phyloP scores from a whole-genome alignment of 441 rosid species.

The Brassica balearica region DNA sequence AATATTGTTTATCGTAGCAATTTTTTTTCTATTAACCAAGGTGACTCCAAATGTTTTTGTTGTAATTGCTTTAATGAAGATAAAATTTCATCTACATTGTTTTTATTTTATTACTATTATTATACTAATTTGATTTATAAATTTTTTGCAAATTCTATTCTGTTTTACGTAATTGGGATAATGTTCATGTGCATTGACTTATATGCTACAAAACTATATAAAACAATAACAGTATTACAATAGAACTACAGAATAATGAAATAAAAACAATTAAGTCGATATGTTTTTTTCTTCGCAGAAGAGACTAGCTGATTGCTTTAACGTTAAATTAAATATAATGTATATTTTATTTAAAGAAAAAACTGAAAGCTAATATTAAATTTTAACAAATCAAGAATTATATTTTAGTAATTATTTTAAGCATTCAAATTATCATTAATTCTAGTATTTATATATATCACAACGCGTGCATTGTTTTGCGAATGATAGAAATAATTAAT shows the following conservation, averaged over 20 bases:
- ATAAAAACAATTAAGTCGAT: neutral
- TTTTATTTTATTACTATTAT: neutral
- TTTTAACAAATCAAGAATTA: neutral
- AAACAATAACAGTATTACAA: neutral
- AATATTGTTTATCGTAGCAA: too few species aligned
- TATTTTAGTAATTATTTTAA: neutral
- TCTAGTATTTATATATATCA: neutral
- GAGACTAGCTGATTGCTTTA: neutral
- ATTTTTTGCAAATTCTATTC: neutral
- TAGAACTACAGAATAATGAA: neutral
- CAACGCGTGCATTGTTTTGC: neutral
- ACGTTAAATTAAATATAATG: neutral
- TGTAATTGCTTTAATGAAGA: neutral
- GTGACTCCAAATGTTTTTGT: neutral
- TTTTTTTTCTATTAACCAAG: neutral
- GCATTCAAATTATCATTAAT: neutral
- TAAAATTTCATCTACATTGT: neutral
- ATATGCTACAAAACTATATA: neutral
- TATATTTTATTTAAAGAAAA: too few species aligned
- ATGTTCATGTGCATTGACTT: neutral
- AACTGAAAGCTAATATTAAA: neutral
- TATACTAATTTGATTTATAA: neutral
- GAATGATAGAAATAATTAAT: neutral
- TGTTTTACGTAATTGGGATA: neutral
- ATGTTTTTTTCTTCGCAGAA: neutral